phyloP scores from a whole-genome alignment of 768 basidiomycete species.

The Cytidiella melzeri region DNA sequence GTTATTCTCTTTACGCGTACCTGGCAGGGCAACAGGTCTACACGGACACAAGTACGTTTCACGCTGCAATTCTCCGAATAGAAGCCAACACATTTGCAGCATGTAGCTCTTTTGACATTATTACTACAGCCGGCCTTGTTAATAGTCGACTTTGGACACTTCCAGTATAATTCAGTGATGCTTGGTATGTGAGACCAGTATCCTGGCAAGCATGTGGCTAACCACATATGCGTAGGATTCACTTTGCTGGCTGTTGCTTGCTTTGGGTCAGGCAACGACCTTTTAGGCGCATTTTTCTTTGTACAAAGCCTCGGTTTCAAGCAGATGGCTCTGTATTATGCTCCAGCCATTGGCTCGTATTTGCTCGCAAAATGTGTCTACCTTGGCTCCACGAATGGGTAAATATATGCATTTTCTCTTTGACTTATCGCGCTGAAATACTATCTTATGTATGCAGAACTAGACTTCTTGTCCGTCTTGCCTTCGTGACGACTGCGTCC shows the following conservation, averaged over 20 bases:
- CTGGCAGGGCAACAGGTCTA: constrained; percentile 67
- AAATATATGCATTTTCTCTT: constrained; percentile 19
- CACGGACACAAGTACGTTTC: constrained; percentile 64
- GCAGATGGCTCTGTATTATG: constrained; percentile 95
- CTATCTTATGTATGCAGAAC: constrained; percentile 15
- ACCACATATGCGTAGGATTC: constrained; percentile 54
- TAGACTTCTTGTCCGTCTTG: constrained; percentile 63
- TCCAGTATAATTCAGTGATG: constrained; percentile 95
- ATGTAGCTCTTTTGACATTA: constrained; percentile 62
- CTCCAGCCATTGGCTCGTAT: constrained; percentile 88
- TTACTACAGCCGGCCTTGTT: constrained; percentile 80
- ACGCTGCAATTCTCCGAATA: neutral
- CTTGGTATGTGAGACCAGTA: too few species aligned
- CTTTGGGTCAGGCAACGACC: constrained; percentile 64
- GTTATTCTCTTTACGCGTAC: constrained; percentile 56
- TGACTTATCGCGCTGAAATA: neutral
- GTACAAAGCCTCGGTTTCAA: constrained; percentile 88
- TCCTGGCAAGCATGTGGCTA: too few species aligned
- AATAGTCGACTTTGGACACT: constrained; percentile 88
- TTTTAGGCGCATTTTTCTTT: constrained; percentile 73
- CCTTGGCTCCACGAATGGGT: constrained; percentile 71
- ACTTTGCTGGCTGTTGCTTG: constrained; percentile 63
- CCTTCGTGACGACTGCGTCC: constrained; percentile 49
- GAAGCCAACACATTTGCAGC: constrained; percentile 29
- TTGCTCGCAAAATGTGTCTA: constrained; percentile 85